Base-by-base conservation (phyloP, 495 filamentous ascomycete genomes). In the Ascodesmis nigricans region DNA sequence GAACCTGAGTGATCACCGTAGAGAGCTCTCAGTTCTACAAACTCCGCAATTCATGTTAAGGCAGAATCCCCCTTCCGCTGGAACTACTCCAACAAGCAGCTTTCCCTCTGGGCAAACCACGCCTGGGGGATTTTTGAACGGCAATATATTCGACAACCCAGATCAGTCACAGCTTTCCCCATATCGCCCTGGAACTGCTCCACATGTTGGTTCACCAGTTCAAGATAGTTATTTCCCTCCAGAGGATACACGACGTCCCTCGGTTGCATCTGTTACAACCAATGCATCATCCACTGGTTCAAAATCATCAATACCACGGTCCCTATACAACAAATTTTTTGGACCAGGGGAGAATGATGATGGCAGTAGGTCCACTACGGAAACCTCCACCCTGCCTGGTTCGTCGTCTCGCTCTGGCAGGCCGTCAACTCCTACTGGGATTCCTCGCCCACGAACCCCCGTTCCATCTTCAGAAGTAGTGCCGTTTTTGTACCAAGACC, bases 401-500 rank as follows among this genome's bases (percentile, higher is more conserved):
- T 65, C 57, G 35, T 67, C 56, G 46, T 74, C 59, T 44, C 35
- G 71, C 62, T 54, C 68, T 62, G 50, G 65, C 53, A 56, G 66
- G 34, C 40, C 65, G 51, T 51, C 58, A 54, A 52, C 69, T 57
- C 47, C 65, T 75, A 29, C 63, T 17, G 61, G 58, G 25, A n/a
- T n/a, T n/a, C 77, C 78, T 3, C 61, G 80, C 33, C 78, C 83
- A 35, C 64, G 75, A 27, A 84, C 73, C 13, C 78, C 84, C n/a
- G 60, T 79, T 25, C 80, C 82, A 21, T 82, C 83, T 9, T 83
- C 77, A 48, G 87, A 95, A 48, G 79, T 97, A 31, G 83, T 84
- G 15, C 87, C 87, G 8, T 97, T 91, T 69, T 59, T 90, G 28
- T 95, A 83, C 55, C 87, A 97, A 56, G 79, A 87, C 50, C 70